These are phyloP conservation scores for Helianthus annuus DNA, from an alignment of 129 eudicot genomes.

Conservation along the genomic window HanXRQr2.0-SUNRISE NC_035447.2:41014893-41015392, in stretches of 20 bases:
- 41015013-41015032: conserved; percentile 1
- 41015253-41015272: conserved; percentile 15
- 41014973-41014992: conserved; percentile 12
- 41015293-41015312: conserved; percentile 31
- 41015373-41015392: conserved; percentile 13
- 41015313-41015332: neutral
- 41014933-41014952: neutral
- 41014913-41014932: too few species aligned
- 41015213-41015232: neutral
- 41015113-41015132: neutral
- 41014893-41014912: too few species aligned
- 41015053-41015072: neutral
- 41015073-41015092: neutral
- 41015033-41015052: neutral
- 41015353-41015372: conserved; percentile 1
- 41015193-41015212: neutral
- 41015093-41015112: neutral
- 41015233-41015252: neutral
- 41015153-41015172: neutral
- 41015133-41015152: too few species aligned
- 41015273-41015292: neutral
- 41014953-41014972: conserved; percentile 7
- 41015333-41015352: neutral
- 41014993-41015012: neutral
- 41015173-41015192: neutral